Percentiles rank a stretch among this genome's conserved stretches.
These are phyloP conservation scores for Cladobotryum protrusum DNA, from an alignment of 2,329 filamentous ascomycete species.

Conservation along the genomic window DNA sequence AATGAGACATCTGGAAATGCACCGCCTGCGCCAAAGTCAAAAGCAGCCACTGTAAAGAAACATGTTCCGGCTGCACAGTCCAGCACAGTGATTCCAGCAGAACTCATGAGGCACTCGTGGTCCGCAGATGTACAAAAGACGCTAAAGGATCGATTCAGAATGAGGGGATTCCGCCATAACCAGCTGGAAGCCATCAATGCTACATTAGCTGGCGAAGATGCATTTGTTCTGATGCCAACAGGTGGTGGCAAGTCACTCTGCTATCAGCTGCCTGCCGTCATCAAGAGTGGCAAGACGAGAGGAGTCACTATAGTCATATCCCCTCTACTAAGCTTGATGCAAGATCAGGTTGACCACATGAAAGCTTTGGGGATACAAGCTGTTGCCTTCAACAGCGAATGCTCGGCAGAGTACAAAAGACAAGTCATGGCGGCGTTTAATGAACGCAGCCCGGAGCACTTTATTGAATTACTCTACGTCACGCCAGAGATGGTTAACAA, in stretches of 20 bases:
- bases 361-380: constrained; percentile 70
- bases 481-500: constrained; percentile 96
- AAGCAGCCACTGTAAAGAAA: constrained; percentile 25
- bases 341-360: constrained; percentile 88
- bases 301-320: constrained; percentile 95
- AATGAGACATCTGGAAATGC: constrained; percentile 45
- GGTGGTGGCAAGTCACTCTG: constrained; percentile 95
- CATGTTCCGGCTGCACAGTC: constrained; percentile 19
- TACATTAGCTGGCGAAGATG: constrained; percentile 78
- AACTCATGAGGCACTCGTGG: constrained; percentile 67
- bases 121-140: constrained; percentile 75
- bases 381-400: constrained; percentile 74
- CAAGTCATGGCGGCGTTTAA: constrained; percentile 61
- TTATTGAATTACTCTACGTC: constrained; percentile 83
- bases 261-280: constrained; percentile 87
- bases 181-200: constrained; percentile 95
- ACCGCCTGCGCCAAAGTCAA: constrained; percentile 25
- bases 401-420: constrained; percentile 53
- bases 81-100: constrained; percentile 37
- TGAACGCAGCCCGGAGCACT: constrained; percentile 61
- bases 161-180: constrained; percentile 82
- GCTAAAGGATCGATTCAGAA: constrained; percentile 76
- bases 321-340: constrained; percentile 90
- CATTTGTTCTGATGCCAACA: constrained; percentile 96
- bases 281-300: constrained; percentile 70